Evolutionary conservation across 441 rosid species (phyloP).

Genomic region (Rhodomyrtus psidioides): DNA sequence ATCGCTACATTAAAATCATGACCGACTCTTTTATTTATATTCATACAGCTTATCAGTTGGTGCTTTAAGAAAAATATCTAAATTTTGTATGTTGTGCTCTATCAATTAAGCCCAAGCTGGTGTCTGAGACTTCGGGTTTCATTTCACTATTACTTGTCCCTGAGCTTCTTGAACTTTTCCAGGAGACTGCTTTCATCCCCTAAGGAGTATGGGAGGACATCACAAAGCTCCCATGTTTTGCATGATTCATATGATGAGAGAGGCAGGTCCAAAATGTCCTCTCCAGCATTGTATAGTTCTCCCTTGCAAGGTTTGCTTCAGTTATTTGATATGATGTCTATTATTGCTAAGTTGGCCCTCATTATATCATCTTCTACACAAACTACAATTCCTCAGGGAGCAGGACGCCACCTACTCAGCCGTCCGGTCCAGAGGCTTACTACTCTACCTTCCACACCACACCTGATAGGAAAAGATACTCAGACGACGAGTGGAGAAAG

Average conservation of each 20-base stretch:
- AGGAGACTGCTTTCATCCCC: conserved; percentile 46
- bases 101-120: neutral
- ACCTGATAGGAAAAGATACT: conserved; percentile 49
- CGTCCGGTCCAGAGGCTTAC: conserved; percentile 33
- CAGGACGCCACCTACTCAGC: conserved; percentile 17
- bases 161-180: conserved; percentile 7
- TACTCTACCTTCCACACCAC: conserved; percentile 61
- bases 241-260: conserved; percentile 20
- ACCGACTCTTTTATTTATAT: neutral
- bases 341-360: neutral
- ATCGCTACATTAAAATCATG: neutral
- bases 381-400: conserved; percentile 26
- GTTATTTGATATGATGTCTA: conserved; percentile 2
- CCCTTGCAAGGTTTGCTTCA: conserved; percentile 29
- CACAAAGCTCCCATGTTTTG: conserved; percentile 26
- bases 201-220: conserved; percentile 16
- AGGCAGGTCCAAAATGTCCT: conserved; percentile 9
- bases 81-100: neutral
- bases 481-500: conserved; percentile 48
- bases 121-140: neutral
- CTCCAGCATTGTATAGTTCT: conserved; percentile 24
- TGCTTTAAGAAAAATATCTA: neutral
- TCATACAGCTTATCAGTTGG: neutral
- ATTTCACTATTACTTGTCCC: neutral
- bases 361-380: neutral